Base-by-base conservation (phyloP, 495 filamentous ascomycete species). In the Penicillium crystallinum region DNA sequence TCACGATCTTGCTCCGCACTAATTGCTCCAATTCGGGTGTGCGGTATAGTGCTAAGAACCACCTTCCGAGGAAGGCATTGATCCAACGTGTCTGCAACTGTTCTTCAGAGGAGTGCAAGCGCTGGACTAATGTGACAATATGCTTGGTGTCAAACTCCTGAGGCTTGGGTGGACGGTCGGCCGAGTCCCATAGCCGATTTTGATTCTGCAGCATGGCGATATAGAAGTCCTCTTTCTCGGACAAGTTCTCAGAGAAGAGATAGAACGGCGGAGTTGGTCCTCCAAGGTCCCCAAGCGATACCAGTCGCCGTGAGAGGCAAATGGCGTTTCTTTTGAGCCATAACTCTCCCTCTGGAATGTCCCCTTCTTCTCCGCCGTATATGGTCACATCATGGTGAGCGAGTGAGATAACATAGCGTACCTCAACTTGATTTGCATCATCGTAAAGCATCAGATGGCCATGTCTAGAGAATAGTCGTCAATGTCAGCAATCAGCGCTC, bases 391-490 rank as follows among this genome's bases (percentile, higher is more conserved):
- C 78, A 69, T 97, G 89, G 59, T 95, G 88, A 27, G 87, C 86
- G 14, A 98, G 78, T 0, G 91, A 93, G 30, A 98, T 89, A 21
- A 98, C 93, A 68, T 97, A 89, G 55, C 92, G 85, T 19, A 97
- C 91, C 67, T 97, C 95, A 51, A 95, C 75, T 66, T 97, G 90
- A 46, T 87, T 83, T 4, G 74, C 69, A 61, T 97, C 90, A 61
- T 98, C 93, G 68, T 96, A 98, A 18, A 98, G 85, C 90, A 98
- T 96, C 49, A 98, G 70, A 62, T 97, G 89, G 29, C 91, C 91
- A 70, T 96, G 95, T 70, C 93, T 95, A 25, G 56, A 25, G 8
- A 31, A 49, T 21, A 3, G 1, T 23, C 46, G 17, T n/a, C 6
- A 53, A 46, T 31, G 55, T 66, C 42, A 70, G 68, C 39, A 55